These are phyloP conservation scores for Zea mays DNA, from an alignment of 176 grass and related monocot genomes.

Conservation along the genomic window Zm-B73-REFERENCE-NAM-5.0 NC_050096.1:243564501-243565000, in stretches of 20 bases:
- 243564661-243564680: constrained; percentile 68
- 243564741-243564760: constrained; percentile 18
- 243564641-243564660: constrained; percentile 73
- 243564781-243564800: not conserved
- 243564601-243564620: constrained; percentile 67
- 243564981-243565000: constrained; percentile 14
- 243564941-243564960: not conserved
- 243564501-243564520: constrained; percentile 56
- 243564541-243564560: constrained; percentile 60
- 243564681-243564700: constrained; percentile 60
- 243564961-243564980: constrained; percentile 13
- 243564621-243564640: constrained; percentile 63
- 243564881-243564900: not conserved
- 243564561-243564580: constrained; percentile 27
- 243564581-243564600: constrained; percentile 26
- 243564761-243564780: not conserved
- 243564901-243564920: not conserved
- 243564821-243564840: constrained; percentile 43
- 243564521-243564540: constrained; percentile 82
- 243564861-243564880: constrained; percentile 1
- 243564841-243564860: constrained; percentile 51
- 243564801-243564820: constrained; percentile 23
- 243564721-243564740: constrained; percentile 74
- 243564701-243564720: constrained; percentile 46
- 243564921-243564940: not conserved